Conservation (phyloP, 306 rosid species). For the Gynostemma pentaphyllum region DNA sequence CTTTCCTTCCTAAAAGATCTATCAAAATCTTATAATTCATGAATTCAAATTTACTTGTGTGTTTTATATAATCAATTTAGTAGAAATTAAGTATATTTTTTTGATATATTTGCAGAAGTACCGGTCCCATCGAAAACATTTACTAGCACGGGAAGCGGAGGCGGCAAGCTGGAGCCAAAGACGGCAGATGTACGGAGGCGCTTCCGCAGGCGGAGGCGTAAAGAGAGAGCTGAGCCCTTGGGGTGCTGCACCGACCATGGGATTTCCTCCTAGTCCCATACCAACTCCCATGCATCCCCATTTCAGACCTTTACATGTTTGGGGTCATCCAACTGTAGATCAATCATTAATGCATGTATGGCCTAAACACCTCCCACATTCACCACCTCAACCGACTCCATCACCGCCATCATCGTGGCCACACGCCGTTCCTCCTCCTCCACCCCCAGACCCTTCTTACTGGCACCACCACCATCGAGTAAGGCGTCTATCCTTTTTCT, state of each 20-base stretch:
- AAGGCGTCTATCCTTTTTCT: not conserved
- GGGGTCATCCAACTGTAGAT: constrained; percentile 85
- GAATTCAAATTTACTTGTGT: too few relatives aligned
- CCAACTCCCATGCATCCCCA: constrained; percentile 29
- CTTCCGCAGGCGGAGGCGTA: constrained; percentile 17
- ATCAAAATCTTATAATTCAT: not conserved
- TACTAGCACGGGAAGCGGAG: constrained; percentile 89
- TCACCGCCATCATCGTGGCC: constrained; percentile 5
- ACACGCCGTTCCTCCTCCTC: constrained; percentile 27
- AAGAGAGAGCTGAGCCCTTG: constrained; percentile 47
- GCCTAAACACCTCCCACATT: constrained; percentile 43
- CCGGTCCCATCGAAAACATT: constrained; percentile 80
- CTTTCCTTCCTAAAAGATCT: not conserved
- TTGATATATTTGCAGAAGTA: constrained; percentile 47
- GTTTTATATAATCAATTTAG: not conserved
- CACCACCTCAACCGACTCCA: constrained; percentile 18
- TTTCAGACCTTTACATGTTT: constrained; percentile 79
- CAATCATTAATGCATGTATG: constrained; percentile 51
- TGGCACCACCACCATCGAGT: constrained; percentile 59
- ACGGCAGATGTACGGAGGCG: constrained; percentile 37
- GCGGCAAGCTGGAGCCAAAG: constrained; percentile 85
- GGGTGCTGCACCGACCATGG: constrained; percentile 47
- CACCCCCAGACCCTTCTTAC: constrained; percentile 37
- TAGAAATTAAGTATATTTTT: not conserved
- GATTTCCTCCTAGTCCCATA: constrained; percentile 65